These are phyloP conservation scores for Pseudomicrostroma phylloplanum DNA, from an alignment of 1,284 basidiomycete genomes.

Conservation along the genomic window DNA sequence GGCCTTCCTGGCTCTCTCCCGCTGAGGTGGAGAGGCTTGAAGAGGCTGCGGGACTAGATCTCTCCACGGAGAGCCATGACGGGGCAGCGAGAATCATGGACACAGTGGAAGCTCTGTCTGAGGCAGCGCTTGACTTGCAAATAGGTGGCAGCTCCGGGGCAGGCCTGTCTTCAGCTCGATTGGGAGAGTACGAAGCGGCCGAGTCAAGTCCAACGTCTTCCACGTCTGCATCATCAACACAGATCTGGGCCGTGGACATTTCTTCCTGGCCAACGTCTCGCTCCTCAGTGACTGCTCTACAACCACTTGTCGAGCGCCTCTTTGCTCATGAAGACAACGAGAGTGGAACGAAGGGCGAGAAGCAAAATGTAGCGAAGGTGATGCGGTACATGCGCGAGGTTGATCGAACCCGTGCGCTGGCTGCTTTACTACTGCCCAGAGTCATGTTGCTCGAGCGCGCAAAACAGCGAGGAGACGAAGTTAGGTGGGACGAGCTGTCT, in stretches of 20 bases:
- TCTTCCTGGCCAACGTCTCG: background rate
- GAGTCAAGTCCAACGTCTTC: too few relatives aligned
- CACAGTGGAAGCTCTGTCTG: background rate
- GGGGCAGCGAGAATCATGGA: background rate
- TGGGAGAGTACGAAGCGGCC: too few relatives aligned
- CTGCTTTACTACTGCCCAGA: constrained; percentile 1
- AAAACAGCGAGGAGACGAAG: background rate
- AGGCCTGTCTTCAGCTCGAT: too few relatives aligned
- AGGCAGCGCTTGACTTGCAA: background rate
- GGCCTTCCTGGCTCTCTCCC: too few relatives aligned
- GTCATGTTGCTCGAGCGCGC: constrained; percentile 2
- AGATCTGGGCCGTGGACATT: constrained; percentile 2
- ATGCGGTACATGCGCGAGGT: constrained; percentile 12
- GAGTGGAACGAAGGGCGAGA: background rate
- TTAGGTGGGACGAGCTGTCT: constrained; percentile 1
- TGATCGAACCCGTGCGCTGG: constrained; percentile 10
- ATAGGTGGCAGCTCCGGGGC: too few relatives aligned
- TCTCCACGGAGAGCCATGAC: background rate
- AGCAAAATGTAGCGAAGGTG: constrained; percentile 8
- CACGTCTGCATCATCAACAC: too few relatives aligned
- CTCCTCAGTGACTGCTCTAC: background rate
- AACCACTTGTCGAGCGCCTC: background rate
- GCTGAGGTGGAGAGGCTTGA: too few relatives aligned
- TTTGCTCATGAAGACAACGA: background rate
- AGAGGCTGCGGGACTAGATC: too few relatives aligned